Conservation (phyloP, 768 basidiomycete genomes). For the Lactarius vividus region DNA sequence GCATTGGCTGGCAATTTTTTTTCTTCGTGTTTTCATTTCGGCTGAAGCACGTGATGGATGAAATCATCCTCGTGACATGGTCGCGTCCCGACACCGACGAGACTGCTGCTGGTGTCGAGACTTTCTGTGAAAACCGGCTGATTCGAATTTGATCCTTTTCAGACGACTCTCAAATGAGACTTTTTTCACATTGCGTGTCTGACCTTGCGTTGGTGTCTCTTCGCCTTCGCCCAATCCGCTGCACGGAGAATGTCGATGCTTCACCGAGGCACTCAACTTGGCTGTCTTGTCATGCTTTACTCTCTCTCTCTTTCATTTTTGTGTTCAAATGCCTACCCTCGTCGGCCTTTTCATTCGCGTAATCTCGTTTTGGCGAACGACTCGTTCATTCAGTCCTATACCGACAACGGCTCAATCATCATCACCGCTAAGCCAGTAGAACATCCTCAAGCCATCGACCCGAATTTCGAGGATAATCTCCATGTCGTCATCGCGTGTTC, state of each 20-base stretch:
- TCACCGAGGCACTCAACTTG: not conserved
- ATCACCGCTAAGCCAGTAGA: conserved; percentile 16
- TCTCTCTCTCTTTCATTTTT: not conserved
- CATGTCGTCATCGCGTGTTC: conserved; percentile 24
- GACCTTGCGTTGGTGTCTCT: not conserved
- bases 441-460: not conserved
- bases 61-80: not conserved
- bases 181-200: not conserved
- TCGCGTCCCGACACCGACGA: not conserved
- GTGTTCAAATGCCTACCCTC: not conserved
- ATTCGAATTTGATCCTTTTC: not conserved
- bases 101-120: no score
- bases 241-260: not conserved
- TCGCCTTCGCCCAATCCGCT: not conserved
- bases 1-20: not conserved
- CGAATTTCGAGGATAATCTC: conserved; percentile 12
- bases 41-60: not conserved
- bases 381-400: not conserved
- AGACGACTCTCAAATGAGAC: conserved; percentile 5
- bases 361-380: not conserved
- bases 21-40: not conserved
- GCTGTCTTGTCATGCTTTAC: not conserved
- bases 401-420: not conserved
- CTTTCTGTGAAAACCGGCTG: not conserved
- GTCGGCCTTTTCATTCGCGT: not conserved